Percentiles rank a stretch among this genome's conserved stretches.
phyloP scores from a whole-genome alignment of 805 yeast genomes.

The Metschnikowia lachancei region DNA sequence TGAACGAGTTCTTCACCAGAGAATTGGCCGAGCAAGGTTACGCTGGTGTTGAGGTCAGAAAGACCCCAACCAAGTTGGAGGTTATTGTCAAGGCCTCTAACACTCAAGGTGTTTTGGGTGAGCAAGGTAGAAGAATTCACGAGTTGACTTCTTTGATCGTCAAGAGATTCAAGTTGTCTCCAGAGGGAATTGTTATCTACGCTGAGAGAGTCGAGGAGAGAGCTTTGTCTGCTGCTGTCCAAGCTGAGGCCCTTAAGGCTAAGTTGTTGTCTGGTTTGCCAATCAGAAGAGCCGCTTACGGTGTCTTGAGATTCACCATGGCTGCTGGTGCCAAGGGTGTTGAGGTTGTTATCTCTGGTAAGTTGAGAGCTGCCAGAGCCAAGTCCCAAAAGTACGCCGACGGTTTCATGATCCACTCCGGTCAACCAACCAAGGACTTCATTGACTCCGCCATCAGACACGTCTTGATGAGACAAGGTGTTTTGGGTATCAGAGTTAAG shows the following conservation, averaged over 20 bases:
- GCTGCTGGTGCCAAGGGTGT: constrained; percentile 99
- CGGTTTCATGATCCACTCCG: constrained; percentile 99
- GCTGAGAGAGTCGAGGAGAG: constrained; percentile 99
- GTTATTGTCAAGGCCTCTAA: constrained; percentile 98
- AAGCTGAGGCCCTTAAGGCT: constrained; percentile 98
- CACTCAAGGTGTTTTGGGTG: constrained; percentile 98
- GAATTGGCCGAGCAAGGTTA: constrained; percentile 99
- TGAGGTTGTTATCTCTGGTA: constrained; percentile 99
- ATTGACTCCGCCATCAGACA: constrained; percentile 99
- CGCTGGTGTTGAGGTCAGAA: constrained; percentile 99
- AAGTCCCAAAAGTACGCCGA: constrained; percentile 99
- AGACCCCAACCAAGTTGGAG: constrained; percentile 97
- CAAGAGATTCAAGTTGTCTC: constrained; percentile 97
- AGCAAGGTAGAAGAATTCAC: constrained; percentile 99
- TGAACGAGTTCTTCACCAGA: constrained; percentile 99
- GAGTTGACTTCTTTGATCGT: constrained; percentile 96
- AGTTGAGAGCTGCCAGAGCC: constrained; percentile 99
- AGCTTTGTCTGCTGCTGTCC: constrained; percentile 99
- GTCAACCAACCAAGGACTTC: constrained; percentile 99
- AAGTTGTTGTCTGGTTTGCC: constrained; percentile 98
- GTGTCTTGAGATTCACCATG: constrained; percentile 99
- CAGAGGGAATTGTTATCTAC: constrained; percentile 89
- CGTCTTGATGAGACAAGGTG: constrained; percentile 99
- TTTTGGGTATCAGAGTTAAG: constrained; percentile 98
- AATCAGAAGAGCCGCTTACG: constrained; percentile 99